These are phyloP conservation scores for Phytophthora lateralis DNA, from an alignment of 352 stramenopile genomes.

Conservation along the genomic window DNA sequence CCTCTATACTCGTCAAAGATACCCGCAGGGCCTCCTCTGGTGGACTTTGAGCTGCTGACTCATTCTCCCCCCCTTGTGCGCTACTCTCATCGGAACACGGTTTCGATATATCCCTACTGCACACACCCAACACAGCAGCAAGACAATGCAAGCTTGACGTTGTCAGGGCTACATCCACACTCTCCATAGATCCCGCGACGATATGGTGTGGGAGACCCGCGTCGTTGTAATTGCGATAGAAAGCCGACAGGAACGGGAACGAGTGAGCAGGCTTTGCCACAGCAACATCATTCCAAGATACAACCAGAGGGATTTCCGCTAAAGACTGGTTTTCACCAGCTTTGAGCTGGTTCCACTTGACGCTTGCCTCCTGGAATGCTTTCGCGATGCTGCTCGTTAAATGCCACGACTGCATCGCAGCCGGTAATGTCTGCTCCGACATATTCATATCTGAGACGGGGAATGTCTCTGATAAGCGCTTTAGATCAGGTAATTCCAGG, in stretches of 20 bases:
- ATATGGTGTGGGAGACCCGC: conserved; percentile 26
- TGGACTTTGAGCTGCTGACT: not conserved
- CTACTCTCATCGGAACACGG: not conserved
- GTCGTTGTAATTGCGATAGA: conserved; percentile 61
- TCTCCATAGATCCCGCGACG: conserved; percentile 54
- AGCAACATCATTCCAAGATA: conserved; percentile 26
- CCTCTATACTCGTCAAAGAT: conserved; percentile 37
- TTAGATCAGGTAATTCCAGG: conserved; percentile 46
- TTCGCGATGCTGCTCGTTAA: conserved; percentile 54
- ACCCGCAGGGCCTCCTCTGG: not conserved
- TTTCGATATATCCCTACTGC: not conserved
- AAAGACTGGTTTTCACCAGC: not conserved
- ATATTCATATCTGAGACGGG: conserved; percentile 7
- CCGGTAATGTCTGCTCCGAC: conserved; percentile 19
- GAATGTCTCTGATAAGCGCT: conserved; percentile 32
- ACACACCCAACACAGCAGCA: conserved; percentile 30
- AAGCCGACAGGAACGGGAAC: conserved; percentile 46
- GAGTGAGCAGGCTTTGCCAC: conserved; percentile 20
- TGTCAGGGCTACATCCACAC: conserved; percentile 48
- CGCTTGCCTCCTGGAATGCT: conserved; percentile 32
- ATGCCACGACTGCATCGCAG: conserved; percentile 60
- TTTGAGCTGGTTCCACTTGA: conserved; percentile 2
- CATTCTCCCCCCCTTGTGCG: no score
- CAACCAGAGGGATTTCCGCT: conserved; percentile 42
- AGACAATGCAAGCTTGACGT: conserved; percentile 53